Base-by-base conservation (phyloP, 2,329 filamentous ascomycete species). In the Beauveria sp. region DNA sequence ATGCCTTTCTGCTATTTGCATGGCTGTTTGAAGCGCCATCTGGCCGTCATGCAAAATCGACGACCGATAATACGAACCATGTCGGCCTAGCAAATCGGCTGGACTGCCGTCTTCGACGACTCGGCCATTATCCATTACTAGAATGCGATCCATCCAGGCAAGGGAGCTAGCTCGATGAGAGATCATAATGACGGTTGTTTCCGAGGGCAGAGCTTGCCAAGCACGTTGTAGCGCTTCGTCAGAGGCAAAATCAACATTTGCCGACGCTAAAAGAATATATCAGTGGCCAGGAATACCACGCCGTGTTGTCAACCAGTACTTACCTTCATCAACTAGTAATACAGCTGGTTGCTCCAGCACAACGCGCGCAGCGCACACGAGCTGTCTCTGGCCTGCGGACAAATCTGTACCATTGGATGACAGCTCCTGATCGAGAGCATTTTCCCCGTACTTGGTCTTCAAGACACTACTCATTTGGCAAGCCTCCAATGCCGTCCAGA, bases 191-290 rank as follows among this genome's bases (percentile, higher is more conserved):
- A 62, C 24, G 12, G 60, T 62, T 18, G 54, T 58, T 3, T 18
- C 20, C 6, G 54, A 30, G 8, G 53, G 60, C 1, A 62, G 54
- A 3, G 54, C 54, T 14, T 58, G 53, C 60, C 60, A 62, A 6
- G 60, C 60, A 16, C 49, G 60, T 30, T 62, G 53, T n/a, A 62
- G 30, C 3, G 60, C 60, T 8, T 62, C 53, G 47, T 62, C 54
- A 5, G 54, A 58, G 7, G 40, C 7, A 22, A 54, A 58, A n/a
- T 62, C 60, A 20, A 58, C 54, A 53, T 62, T 62, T 1, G 60
- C 53, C 9, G 54, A 62, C 10, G 60, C 60, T 62, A 16, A 42
- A 14, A 42, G 38, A 26, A 30, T 10, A 10, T 3, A 30, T 30
- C 28, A 30, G 28, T 30, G 28, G 28, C 28, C 28, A 30, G 9